Percentiles rank a stretch among this genome's conserved stretches.
Evolutionary conservation across 371 early-diverging fungal genomes (phyloP).

Genomic region (Batkoa obscura): DNA sequence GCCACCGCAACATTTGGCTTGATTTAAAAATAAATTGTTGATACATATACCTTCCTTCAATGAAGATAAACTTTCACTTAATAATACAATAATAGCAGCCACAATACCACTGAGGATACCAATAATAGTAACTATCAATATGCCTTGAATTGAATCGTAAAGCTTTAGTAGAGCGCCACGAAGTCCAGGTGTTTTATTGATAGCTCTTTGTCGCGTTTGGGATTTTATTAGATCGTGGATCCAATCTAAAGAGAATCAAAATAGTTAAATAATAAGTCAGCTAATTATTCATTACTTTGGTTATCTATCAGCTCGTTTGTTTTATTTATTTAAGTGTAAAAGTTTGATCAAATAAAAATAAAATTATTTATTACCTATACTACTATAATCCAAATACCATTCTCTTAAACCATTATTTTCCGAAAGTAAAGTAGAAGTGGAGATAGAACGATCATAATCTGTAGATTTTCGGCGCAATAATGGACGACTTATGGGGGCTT

Average conservation of each 20-base stretch:
- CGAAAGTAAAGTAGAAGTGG: no score
- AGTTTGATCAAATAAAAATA: constrained; percentile 18
- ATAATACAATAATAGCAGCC: constrained; percentile 73
- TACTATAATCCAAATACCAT: constrained; percentile 41
- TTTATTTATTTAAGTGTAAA: neutral
- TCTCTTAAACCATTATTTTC: constrained; percentile 38
- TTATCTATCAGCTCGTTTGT: neutral
- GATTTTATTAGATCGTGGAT: constrained; percentile 72
- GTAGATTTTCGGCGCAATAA: constrained; percentile 23
- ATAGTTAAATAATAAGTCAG: no score
- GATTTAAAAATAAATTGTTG: constrained; percentile 73
- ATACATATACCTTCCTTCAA: constrained; percentile 72
- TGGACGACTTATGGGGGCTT: neutral
- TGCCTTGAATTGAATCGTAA: constrained; percentile 63
- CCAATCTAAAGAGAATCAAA: constrained; percentile 50
- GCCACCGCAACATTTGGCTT: constrained; percentile 90
- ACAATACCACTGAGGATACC: constrained; percentile 58
- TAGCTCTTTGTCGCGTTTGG: constrained; percentile 37
- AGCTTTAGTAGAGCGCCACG: constrained; percentile 26
- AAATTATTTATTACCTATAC: constrained; percentile 44
- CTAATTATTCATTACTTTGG: no score
- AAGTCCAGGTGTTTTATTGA: constrained; percentile 24
- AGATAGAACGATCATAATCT: constrained; percentile 27
- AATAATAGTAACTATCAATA: constrained; percentile 63
- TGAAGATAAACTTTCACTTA: constrained; percentile 65